These are phyloP conservation scores for Tricholoma bakamatsutake DNA, from an alignment of 768 basidiomycete species.

Conservation along the genomic window DNA sequence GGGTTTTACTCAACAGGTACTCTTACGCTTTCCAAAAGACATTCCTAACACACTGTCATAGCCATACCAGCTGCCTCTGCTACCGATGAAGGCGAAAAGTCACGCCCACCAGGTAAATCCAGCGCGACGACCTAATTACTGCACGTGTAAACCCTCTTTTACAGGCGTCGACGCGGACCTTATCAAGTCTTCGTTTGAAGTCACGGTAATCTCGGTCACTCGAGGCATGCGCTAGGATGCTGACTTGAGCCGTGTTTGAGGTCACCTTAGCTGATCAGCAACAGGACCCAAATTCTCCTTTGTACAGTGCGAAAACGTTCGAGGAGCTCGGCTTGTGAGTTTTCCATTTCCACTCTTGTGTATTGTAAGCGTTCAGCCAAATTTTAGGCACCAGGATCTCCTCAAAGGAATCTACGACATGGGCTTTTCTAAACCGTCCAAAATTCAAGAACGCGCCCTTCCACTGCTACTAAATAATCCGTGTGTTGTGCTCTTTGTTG, in stretches of 20 bases:
- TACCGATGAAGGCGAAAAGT: slow-evolving; percentile 21
- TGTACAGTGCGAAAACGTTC: slow-evolving; percentile 90
- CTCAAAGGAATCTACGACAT: slow-evolving; percentile 92
- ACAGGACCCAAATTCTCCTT: slow-evolving; percentile 90
- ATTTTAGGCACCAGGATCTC: slow-evolving; percentile 68
- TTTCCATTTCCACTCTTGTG: background rate
- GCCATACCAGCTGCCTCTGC: slow-evolving; percentile 21
- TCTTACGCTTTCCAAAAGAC: background rate
- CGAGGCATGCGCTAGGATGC: too few species aligned
- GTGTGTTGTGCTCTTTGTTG: slow-evolving; percentile 38
- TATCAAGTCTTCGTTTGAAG: slow-evolving; percentile 77
- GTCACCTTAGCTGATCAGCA: slow-evolving; percentile 97
- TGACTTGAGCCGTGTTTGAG: slow-evolving; percentile 30
- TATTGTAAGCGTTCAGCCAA: background rate
- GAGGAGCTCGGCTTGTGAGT: slow-evolving; percentile 93
- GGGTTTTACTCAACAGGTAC: slow-evolving; percentile 70
- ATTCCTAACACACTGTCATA: background rate
- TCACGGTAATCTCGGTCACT: slow-evolving; percentile 46
- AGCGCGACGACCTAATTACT: background rate
- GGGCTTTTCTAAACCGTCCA: slow-evolving; percentile 96
- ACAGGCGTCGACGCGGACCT: slow-evolving; percentile 47
- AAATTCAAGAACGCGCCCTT: slow-evolving; percentile 96
- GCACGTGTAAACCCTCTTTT: background rate
- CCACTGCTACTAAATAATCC: slow-evolving; percentile 88
- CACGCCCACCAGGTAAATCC: slow-evolving; percentile 19